These are phyloP conservation scores for Solanum virginianum DNA, from an alignment of 257 asterid species.

Conservation along the genomic window DNA sequence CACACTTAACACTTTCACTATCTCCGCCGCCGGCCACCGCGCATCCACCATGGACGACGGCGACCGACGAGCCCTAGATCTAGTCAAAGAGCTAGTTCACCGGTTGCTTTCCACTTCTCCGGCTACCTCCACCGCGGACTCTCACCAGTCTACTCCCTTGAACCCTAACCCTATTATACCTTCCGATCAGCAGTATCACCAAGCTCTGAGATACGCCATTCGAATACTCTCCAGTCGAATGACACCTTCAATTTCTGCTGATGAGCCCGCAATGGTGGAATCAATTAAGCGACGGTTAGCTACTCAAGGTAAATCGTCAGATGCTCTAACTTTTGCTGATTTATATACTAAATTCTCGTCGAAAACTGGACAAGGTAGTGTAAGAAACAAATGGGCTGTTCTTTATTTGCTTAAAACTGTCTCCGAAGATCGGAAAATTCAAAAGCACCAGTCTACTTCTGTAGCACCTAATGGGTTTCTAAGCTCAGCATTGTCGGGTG, in stretches of 20 bases:
- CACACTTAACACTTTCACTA: background rate
- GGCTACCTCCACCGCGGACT: background rate
- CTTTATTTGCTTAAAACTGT: constrained; percentile 80
- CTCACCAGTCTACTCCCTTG: background rate
- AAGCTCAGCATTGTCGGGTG: constrained; percentile 57
- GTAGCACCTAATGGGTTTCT: constrained; percentile 38
- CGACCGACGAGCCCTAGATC: constrained; percentile 51
- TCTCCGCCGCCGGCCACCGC: background rate
- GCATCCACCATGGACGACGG: constrained; percentile 45
- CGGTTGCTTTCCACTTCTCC: constrained; percentile 43
- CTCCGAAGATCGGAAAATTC: constrained; percentile 59
- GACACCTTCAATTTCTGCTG: constrained; percentile 64
- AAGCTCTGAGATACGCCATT: constrained; percentile 63
- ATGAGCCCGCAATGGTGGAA: constrained; percentile 77
- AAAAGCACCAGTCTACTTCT: constrained; percentile 19
- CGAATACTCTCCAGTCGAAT: constrained; percentile 90
- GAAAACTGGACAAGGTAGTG: constrained; percentile 69
- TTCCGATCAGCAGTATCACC: constrained; percentile 36
- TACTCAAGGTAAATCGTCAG: constrained; percentile 88
- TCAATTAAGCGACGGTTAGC: constrained; percentile 88
- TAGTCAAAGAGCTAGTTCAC: constrained; percentile 82
- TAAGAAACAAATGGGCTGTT: constrained; percentile 81
- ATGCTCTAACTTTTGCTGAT: constrained; percentile 86
- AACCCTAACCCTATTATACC: constrained; percentile 34
- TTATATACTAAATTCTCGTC: constrained; percentile 52